Conservation (phyloP, 805 yeast genomes). For the Saccharomycopsis oosterbeekiorum region DNA sequence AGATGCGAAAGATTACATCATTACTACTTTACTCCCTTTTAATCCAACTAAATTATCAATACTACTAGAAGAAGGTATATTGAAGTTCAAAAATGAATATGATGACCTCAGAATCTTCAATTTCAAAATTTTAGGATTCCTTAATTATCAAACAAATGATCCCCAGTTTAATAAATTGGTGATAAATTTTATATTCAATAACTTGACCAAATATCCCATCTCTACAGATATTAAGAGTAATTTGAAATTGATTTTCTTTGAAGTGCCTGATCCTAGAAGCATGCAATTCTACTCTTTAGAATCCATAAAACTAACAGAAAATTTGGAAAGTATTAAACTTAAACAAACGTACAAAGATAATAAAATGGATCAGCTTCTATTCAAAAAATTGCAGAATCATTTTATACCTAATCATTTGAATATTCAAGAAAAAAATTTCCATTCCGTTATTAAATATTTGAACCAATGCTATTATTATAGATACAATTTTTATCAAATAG, state of each 20-base stretch:
- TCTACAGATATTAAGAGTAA: conserved; percentile 9
- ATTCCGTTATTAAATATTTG: conserved; percentile 7
- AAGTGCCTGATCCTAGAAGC: conserved; percentile 18
- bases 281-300: conserved; percentile 18
- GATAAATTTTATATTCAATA: conserved; percentile 15
- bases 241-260: conserved; percentile 15
- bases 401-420: conserved; percentile 6
- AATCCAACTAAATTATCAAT: conserved; percentile 8
- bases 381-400: conserved; percentile 7
- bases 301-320: conserved; percentile 9
- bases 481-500: conserved; percentile 6
- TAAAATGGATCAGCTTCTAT: neutral
- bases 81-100: neutral
- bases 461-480: conserved; percentile 15
- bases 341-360: neutral
- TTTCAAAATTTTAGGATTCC: conserved; percentile 11
- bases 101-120: neutral
- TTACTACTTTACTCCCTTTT: conserved; percentile 16
- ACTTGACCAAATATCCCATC: conserved; percentile 15
- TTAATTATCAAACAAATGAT: conserved; percentile 10
- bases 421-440: conserved; percentile 12
- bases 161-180: neutral
- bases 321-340: neutral
- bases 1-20: conserved; percentile 10
- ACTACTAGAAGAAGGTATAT: conserved; percentile 3